These are phyloP conservation scores for Termitomyces sp. DNA, from an alignment of 768 basidiomycete species.

Conservation along the genomic window DNA sequence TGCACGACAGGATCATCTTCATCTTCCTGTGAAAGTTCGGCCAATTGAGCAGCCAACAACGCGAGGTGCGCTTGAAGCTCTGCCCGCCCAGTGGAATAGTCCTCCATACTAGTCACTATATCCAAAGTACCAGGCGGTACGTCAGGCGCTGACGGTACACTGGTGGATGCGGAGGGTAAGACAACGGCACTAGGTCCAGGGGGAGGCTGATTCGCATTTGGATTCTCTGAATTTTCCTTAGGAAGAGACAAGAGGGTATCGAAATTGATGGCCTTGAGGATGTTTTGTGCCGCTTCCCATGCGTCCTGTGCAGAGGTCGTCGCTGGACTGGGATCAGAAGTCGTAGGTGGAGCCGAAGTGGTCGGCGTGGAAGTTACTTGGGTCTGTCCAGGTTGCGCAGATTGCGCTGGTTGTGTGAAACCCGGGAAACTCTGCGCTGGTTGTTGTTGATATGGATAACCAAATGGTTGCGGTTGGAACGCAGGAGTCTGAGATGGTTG, in stretches of 20 bases:
- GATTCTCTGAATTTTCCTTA: conserved; percentile 22
- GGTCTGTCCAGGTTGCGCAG: conserved; percentile 22
- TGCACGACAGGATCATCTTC: conserved; percentile 17
- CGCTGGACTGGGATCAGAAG: conserved; percentile 18
- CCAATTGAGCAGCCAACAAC: conserved; percentile 65
- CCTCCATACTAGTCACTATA: background rate
- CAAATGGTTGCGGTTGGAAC: conserved; percentile 8
- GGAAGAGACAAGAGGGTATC: conserved; percentile 43
- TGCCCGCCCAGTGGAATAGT: conserved; percentile 33
- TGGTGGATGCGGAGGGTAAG: background rate
- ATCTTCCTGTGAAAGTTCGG: conserved; percentile 53
- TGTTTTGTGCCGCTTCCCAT: conserved; percentile 75
- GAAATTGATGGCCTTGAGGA: conserved; percentile 74
- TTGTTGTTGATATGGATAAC: conserved; percentile 10
- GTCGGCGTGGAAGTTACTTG: conserved; percentile 16
- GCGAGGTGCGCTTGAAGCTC: conserved; percentile 71
- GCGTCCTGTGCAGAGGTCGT: conserved; percentile 47
- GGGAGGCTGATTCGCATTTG: conserved; percentile 3
- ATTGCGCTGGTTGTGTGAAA: conserved; percentile 22
- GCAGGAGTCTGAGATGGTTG: conserved; percentile 13
- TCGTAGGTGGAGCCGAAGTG: conserved; percentile 8
- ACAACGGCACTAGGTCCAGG: background rate
- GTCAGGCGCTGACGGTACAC: background rate
- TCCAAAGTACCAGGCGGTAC: background rate
- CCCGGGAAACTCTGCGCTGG: conserved; percentile 11